A percentile compares a stretch with the other conserved stretches of the same genome.
Conservation (phyloP, 1,284 basidiomycete species). For the Melampsora americana region DNA sequence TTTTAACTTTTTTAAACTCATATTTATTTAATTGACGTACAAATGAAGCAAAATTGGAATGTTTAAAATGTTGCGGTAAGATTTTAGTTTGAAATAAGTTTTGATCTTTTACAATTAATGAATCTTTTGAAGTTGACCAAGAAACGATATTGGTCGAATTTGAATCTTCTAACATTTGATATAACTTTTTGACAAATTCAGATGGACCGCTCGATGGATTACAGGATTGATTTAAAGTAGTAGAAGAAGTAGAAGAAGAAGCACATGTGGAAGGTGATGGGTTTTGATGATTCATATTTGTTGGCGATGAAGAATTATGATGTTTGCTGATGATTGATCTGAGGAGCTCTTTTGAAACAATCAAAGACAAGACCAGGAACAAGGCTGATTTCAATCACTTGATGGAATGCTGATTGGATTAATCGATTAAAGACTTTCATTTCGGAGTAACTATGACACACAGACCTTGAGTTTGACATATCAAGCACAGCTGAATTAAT, state of each 20-base stretch:
- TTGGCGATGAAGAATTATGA: no score
- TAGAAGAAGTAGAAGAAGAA: neutral
- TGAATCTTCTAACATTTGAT: conserved; percentile 88
- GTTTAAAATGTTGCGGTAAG: conserved; percentile 90
- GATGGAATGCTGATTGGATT: no score
- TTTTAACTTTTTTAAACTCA: conserved; percentile 83
- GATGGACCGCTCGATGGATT: conserved; percentile 51
- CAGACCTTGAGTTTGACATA: no score
- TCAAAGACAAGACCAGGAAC: no score
- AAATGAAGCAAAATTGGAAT: conserved; percentile 80
- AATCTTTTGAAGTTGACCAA: conserved; percentile 81
- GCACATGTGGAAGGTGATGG: no score
- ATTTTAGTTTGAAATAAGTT: conserved; percentile 94
- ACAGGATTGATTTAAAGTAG: neutral
- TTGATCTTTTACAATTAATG: conserved; percentile 96
- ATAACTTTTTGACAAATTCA: conserved; percentile 94
- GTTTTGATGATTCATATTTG: no score
- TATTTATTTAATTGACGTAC: conserved; percentile 91
- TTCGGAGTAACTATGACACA: no score
- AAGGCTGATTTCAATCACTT: no score
- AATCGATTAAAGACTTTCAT: no score
- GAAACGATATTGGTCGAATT: conserved; percentile 71
- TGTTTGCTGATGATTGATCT: no score
- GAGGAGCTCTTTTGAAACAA: no score
- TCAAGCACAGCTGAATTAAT: no score